phyloP scores from a whole-genome alignment of 2,329 filamentous ascomycete genomes.

The Ascochyta viciae-villosae region DNA sequence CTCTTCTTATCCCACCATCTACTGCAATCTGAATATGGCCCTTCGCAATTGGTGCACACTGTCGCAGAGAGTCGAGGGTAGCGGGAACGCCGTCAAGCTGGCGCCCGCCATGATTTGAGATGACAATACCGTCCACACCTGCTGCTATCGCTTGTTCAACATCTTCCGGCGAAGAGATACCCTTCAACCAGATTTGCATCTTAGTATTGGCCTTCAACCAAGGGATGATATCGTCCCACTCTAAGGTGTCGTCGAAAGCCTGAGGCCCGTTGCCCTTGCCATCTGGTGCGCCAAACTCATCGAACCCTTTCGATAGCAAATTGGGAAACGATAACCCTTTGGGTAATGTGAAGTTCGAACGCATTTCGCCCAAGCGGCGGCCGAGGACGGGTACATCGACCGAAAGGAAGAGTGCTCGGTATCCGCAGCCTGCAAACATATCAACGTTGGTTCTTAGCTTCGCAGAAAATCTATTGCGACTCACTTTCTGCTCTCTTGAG shows the following conservation, averaged over 20 bases:
- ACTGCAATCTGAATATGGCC: constrained; percentile 66
- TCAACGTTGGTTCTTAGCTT: background rate
- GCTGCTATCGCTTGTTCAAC: constrained; percentile 53
- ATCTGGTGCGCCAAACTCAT: constrained; percentile 28
- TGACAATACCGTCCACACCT: constrained; percentile 53
- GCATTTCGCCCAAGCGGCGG: constrained; percentile 60
- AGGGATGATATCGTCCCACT: constrained; percentile 59
- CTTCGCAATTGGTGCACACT: constrained; percentile 48
- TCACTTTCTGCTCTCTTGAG: constrained; percentile 54
- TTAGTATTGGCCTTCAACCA: constrained; percentile 58
- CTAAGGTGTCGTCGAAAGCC: constrained; percentile 33
- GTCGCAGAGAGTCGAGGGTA: constrained; percentile 58
- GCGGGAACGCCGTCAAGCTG: constrained; percentile 64
- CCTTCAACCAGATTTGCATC: constrained; percentile 59
- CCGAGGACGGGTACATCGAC: constrained; percentile 64
- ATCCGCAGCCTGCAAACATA: constrained; percentile 33
- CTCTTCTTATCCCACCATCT: constrained; percentile 64
- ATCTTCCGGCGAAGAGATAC: constrained; percentile 40
- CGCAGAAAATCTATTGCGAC: constrained; percentile 2
- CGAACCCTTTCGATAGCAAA: constrained; percentile 39
- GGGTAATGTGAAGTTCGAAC: constrained; percentile 60
- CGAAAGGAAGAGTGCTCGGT: constrained; percentile 62
- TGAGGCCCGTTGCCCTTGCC: constrained; percentile 24
- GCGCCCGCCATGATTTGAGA: constrained; percentile 65
- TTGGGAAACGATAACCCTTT: constrained; percentile 55